These are phyloP conservation scores for Atkinsonella texensis DNA, from an alignment of 2,329 filamentous ascomycete genomes.

Conservation along the genomic window DNA sequence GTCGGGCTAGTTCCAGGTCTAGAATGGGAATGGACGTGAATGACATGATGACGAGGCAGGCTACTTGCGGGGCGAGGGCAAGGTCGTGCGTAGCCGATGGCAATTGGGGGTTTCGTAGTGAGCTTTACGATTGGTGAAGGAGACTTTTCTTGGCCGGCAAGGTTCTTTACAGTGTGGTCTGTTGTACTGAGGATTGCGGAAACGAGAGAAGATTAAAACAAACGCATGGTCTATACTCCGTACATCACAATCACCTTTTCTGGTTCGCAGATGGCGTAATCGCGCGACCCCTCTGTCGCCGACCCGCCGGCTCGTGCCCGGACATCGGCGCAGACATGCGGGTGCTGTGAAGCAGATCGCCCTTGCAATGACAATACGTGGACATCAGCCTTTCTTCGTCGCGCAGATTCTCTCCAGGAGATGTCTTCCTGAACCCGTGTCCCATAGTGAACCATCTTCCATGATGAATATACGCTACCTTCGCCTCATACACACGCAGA, in stretches of 20 bases:
- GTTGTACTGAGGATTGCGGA: no score
- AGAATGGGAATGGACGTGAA: slow-evolving; percentile 70
- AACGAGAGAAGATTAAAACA: no score
- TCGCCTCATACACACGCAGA: not conserved
- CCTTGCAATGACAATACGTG: no score
- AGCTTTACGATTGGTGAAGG: no score
- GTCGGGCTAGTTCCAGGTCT: slow-evolving; percentile 55
- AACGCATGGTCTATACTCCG: no score
- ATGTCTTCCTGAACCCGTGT: not conserved
- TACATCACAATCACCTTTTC: not conserved
- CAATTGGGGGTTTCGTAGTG: no score
- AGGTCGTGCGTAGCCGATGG: no score
- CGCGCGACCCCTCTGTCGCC: slow-evolving; percentile 1
- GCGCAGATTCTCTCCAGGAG: not conserved
- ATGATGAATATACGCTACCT: not conserved
- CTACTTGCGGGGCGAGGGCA: not conserved
- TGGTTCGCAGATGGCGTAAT: slow-evolving; percentile 2
- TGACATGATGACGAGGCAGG: slow-evolving; percentile 36
- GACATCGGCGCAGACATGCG: not conserved
- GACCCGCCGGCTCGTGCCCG: not conserved
- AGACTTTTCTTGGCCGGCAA: no score
- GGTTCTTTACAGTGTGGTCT: no score
- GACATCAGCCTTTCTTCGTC: no score
- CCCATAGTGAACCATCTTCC: not conserved
- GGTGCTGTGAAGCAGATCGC: no score